These are phyloP conservation scores for Ascochyta viciae-villosae DNA, from an alignment of 2,329 filamentous ascomycete species.

Conservation along the genomic window DNA sequence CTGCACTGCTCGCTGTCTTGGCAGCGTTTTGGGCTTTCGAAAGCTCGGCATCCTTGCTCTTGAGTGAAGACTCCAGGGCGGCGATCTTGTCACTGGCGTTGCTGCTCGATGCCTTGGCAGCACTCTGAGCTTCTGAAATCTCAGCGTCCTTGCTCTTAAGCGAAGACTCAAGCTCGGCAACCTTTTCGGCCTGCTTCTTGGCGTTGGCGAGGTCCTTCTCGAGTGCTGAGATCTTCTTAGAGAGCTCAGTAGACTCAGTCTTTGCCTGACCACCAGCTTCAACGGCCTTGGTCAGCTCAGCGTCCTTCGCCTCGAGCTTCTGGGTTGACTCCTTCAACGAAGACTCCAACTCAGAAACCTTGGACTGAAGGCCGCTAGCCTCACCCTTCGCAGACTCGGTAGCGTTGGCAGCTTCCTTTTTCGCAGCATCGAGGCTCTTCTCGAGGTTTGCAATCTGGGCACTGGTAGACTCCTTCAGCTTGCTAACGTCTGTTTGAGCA, in stretches of 20 bases:
- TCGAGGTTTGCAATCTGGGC: constrained; percentile 34
- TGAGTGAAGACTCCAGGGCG: constrained; percentile 30
- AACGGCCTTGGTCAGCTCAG: constrained; percentile 31
- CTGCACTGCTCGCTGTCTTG: constrained; percentile 27
- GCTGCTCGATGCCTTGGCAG: constrained; percentile 29
- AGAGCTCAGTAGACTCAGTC: constrained; percentile 54
- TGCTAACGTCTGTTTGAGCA: constrained; percentile 28
- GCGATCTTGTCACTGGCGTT: constrained; percentile 33
- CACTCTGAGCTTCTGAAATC: constrained; percentile 16
- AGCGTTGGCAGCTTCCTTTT: constrained; percentile 20
- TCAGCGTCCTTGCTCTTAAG: constrained; percentile 24
- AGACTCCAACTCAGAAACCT: constrained; percentile 33
- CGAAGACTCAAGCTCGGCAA: constrained; percentile 25
- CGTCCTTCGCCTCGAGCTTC: constrained; percentile 32
- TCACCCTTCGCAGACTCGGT: constrained; percentile 33
- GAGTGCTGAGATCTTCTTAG: constrained; percentile 17
- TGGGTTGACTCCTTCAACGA: constrained; percentile 25
- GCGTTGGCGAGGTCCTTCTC: constrained; percentile 16
- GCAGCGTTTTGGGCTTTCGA: constrained; percentile 24
- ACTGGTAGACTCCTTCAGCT: constrained; percentile 21
- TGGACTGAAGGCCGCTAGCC: constrained; percentile 11
- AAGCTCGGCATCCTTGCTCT: constrained; percentile 21
- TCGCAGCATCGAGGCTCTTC: constrained; percentile 23
- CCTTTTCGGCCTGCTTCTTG: constrained; percentile 11
- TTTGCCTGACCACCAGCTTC: constrained; percentile 13